Conservation (phyloP, 208 protist species). For the Angomonas deanei region DNA sequence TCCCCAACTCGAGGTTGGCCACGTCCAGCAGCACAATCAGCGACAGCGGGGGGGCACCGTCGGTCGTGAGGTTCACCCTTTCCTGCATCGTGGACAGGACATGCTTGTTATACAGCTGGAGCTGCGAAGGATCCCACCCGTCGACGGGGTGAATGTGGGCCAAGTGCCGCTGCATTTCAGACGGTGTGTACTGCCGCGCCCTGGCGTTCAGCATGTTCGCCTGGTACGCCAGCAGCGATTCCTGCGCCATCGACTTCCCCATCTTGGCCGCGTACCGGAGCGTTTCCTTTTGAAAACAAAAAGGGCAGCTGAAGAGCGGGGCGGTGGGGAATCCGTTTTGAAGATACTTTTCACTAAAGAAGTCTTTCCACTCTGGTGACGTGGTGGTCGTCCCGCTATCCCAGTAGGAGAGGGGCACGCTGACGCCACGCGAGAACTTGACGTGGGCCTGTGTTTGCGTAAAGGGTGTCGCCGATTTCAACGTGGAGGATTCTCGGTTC, state of each 20-base stretch:
- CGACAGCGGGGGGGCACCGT: slow-evolving; percentile 14
- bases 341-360: slow-evolving; percentile 24
- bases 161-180: slow-evolving; percentile 49
- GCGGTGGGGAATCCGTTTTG: slow-evolving; percentile 14
- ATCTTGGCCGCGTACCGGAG: background rate
- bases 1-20: slow-evolving; percentile 63
- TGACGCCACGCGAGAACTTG: background rate
- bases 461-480: background rate
- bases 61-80: background rate
- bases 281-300: slow-evolving; percentile 12
- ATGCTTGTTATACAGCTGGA: slow-evolving; percentile 39
- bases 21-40: slow-evolving; percentile 64
- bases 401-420: slow-evolving; percentile 3
- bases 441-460: background rate
- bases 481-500: background rate
- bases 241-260: slow-evolving; percentile 12
- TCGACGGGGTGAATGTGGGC: slow-evolving; percentile 50
- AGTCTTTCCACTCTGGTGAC: slow-evolving; percentile 9
- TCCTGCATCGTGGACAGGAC: slow-evolving; percentile 25
- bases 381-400: slow-evolving; percentile 1
- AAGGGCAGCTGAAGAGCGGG: slow-evolving; percentile 31
- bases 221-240: background rate
- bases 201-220: background rate
- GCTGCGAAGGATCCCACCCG: slow-evolving; percentile 34
- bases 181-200: slow-evolving; percentile 28